A percentile compares a stretch with the other conserved stretches of the same genome.
These are phyloP conservation scores for Aspergillus bombycis DNA, from an alignment of 2,329 filamentous ascomycete genomes.

Conservation along the genomic window DNA sequence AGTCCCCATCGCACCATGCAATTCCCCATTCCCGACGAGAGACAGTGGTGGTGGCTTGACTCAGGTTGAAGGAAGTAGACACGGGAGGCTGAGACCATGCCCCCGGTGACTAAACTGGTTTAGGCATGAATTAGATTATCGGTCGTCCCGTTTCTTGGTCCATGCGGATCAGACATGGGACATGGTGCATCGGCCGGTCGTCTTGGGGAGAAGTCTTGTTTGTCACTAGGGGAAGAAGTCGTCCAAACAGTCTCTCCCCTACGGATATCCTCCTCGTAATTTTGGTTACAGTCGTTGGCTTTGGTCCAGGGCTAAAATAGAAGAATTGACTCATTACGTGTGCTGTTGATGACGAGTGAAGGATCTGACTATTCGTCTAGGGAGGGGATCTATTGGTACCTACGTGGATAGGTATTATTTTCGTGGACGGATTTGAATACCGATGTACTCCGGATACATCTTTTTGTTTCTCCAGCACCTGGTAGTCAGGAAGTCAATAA, in stretches of 20 bases:
- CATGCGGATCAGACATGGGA: conserved; percentile 5
- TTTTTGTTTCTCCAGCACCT: neutral
- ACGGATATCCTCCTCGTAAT: too few species aligned
- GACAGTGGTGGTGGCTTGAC: conserved; percentile 4
- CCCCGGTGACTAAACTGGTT: neutral
- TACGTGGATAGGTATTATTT: neutral
- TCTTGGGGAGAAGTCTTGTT: conserved; percentile 3
- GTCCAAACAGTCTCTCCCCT: too few species aligned
- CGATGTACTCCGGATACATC: neutral
- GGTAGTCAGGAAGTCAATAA: neutral
- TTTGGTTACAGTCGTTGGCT: neutral
- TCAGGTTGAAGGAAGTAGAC: conserved; percentile 4
- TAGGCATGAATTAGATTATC: neutral
- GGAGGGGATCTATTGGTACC: neutral
- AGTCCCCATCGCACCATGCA: neutral
- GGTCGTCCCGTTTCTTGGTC: neutral
- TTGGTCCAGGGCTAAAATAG: neutral
- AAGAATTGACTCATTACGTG: conserved; percentile 3
- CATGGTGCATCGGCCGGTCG: neutral
- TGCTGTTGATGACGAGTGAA: conserved; percentile 3
- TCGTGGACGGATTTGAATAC: neutral
- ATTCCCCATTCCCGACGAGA: neutral
- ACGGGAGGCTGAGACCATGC: conserved; percentile 4
- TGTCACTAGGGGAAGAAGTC: neutral
- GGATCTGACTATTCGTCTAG: neutral